Evolutionary conservation across 768 basidiomycete species (phyloP).

Genomic region (Leccinum arenicola): DNA sequence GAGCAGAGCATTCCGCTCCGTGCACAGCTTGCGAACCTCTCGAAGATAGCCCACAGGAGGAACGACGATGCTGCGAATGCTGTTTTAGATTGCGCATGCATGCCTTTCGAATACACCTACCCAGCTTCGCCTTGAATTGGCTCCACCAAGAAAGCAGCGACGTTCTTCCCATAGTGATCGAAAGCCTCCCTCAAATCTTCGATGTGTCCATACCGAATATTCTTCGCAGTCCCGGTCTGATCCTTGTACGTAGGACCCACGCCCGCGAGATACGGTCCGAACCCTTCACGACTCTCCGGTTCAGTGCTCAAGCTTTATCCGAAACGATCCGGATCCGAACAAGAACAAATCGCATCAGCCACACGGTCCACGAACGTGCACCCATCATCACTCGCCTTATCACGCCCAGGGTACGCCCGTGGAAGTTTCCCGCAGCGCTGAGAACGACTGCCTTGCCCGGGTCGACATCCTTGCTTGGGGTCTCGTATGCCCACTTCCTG

Average conservation of each 20-base stretch:
- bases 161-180: slow-evolving; percentile 72
- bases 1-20: slow-evolving; percentile 88
- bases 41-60: slow-evolving; percentile 85
- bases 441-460: slow-evolving; percentile 79
- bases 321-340: slow-evolving; percentile 3
- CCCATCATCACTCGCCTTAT: slow-evolving; percentile 55
- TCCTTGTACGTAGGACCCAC: slow-evolving; percentile 80
- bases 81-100: not conserved
- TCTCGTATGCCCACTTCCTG: slow-evolving; percentile 96
- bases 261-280: slow-evolving; percentile 85
- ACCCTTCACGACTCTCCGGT: slow-evolving; percentile 80
- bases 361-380: not conserved
- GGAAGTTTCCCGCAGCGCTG: slow-evolving; percentile 89
- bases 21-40: slow-evolving; percentile 78
- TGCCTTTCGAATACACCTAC: slow-evolving; percentile 41
- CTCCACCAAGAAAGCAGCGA: slow-evolving; percentile 94
- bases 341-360: not conserved
- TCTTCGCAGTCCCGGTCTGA: slow-evolving; percentile 41
- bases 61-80: slow-evolving; percentile 72
- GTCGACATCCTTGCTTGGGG: slow-evolving; percentile 52
- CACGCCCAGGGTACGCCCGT: slow-evolving; percentile 87
- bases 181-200: slow-evolving; percentile 82
- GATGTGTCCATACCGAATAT: slow-evolving; percentile 81
- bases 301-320: slow-evolving; percentile 85
- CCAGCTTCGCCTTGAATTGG: slow-evolving; percentile 99